phyloP scores from a whole-genome alignment of 2,329 filamentous ascomycete species.

The Xylariales sp. region DNA sequence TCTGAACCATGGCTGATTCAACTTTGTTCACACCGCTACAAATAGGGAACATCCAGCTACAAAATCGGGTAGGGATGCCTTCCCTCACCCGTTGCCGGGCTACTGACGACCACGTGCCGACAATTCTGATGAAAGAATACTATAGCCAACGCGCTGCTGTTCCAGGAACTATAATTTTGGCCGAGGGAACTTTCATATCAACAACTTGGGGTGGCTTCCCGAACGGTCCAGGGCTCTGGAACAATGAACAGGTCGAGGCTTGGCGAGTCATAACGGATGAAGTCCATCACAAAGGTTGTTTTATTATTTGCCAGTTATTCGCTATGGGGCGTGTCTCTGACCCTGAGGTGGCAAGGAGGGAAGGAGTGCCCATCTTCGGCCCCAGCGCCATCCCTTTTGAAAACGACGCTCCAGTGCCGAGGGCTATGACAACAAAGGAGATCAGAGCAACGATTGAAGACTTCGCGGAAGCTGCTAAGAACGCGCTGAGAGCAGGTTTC shows the following conservation, averaged over 20 bases:
- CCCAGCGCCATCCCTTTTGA: conserved; percentile 30
- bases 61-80: conserved; percentile 32
- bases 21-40: conserved; percentile 19
- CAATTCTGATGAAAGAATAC: conserved; percentile 25
- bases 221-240: conserved; percentile 51
- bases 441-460: conserved; percentile 57
- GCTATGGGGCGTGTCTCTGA: conserved; percentile 49
- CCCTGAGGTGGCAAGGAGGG: conserved; percentile 7
- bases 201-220: conserved; percentile 37
- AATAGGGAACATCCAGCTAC: conserved; percentile 16
- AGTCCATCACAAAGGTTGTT: conserved; percentile 54
- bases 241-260: conserved; percentile 42
- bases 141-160: conserved; percentile 20
- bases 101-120: conserved; percentile 32
- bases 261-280: conserved; percentile 55
- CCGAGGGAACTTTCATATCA: conserved; percentile 50
- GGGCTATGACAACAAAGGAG: conserved; percentile 59
- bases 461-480: conserved; percentile 47
- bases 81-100: conserved; percentile 49
- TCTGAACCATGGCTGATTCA: conserved; percentile 12
- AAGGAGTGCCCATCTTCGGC: conserved; percentile 16
- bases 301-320: conserved; percentile 57
- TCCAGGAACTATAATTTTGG: conserved; percentile 41
- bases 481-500: conserved; percentile 59
- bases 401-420: conserved; percentile 47